Conservation (phyloP, 2,329 filamentous ascomycete genomes). For the Trichoderma atroviride region DNA sequence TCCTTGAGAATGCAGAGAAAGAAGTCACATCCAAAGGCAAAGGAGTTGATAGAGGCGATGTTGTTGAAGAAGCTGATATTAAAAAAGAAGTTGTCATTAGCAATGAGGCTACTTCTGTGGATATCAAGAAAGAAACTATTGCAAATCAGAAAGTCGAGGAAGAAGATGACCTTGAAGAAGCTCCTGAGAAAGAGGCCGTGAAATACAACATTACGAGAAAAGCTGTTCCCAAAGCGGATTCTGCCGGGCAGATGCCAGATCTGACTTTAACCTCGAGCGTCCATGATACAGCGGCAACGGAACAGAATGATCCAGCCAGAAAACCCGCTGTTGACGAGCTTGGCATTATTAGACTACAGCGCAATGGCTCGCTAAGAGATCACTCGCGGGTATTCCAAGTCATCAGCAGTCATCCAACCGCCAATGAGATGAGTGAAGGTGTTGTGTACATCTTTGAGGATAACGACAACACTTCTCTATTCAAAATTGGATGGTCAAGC, state of each 20-base stretch:
- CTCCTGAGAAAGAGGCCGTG: not conserved
- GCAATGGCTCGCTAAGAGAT: slow-evolving; percentile 10
- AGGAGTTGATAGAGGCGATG: not conserved
- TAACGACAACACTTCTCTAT: not conserved
- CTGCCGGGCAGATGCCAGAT: not conserved
- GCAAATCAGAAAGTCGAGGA: not conserved
- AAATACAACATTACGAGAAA: not conserved
- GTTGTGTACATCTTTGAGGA: slow-evolving; percentile 11
- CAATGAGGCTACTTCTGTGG: not conserved
- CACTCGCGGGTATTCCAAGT: slow-evolving; percentile 14
- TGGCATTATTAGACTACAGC: not conserved
- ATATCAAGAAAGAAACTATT: not conserved
- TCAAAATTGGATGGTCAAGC: slow-evolving; percentile 8
- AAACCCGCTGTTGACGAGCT: not conserved
- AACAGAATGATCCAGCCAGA: not conserved
- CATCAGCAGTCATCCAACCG: not conserved
- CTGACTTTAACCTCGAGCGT: not conserved
- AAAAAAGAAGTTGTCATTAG: not conserved
- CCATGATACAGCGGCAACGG: too few species aligned
- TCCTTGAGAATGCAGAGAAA: not conserved
- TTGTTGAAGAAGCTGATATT: not conserved
- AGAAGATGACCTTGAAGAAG: not conserved
- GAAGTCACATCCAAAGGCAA: not conserved
- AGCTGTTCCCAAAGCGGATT: not conserved
- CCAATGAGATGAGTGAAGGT: not conserved